These are phyloP conservation scores for Plasmodiophora brassicae DNA, from an alignment of 208 protist genomes.

Conservation along the genomic window DNA sequence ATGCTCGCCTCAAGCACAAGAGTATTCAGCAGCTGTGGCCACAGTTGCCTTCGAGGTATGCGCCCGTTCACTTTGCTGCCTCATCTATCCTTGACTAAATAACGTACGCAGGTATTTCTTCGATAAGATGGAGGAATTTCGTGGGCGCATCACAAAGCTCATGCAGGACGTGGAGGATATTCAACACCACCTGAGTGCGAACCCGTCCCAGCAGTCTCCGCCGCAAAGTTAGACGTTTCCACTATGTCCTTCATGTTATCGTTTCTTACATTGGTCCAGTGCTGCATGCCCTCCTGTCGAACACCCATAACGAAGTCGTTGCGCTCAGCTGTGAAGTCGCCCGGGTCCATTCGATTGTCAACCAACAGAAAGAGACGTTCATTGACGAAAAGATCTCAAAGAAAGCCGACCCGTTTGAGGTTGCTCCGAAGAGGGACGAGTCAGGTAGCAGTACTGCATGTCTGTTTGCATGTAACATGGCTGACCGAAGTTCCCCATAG, in stretches of 20 bases:
- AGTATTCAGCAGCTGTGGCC: slow-evolving; percentile 21
- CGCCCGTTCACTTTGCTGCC: too few species aligned
- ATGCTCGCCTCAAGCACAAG: slow-evolving; percentile 21
- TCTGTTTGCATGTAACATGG: too few species aligned
- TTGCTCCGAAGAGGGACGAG: too few species aligned
- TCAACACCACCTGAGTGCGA: neutral
- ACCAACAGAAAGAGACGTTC: slow-evolving; percentile 25
- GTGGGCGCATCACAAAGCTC: neutral
- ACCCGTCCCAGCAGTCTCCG: neutral
- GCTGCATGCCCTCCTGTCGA: neutral
- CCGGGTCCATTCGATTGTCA: neutral
- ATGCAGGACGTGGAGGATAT: slow-evolving; percentile 6
- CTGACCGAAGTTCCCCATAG: too few species aligned
- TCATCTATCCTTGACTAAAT: neutral
- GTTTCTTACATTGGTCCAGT: neutral
- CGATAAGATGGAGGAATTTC: neutral
- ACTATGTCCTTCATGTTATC: neutral
- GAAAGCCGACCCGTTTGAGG: neutral
- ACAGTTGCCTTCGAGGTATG: neutral
- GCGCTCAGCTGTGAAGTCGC: neutral
- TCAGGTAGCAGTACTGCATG: too few species aligned
- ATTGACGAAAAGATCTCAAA: neutral
- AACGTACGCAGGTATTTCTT: slow-evolving; percentile 14
- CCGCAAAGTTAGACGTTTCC: neutral
- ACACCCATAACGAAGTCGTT: neutral